These are phyloP conservation scores for Diaporthe aspalathi DNA, from an alignment of 2,329 filamentous ascomycete species.

Conservation along the genomic window DNA sequence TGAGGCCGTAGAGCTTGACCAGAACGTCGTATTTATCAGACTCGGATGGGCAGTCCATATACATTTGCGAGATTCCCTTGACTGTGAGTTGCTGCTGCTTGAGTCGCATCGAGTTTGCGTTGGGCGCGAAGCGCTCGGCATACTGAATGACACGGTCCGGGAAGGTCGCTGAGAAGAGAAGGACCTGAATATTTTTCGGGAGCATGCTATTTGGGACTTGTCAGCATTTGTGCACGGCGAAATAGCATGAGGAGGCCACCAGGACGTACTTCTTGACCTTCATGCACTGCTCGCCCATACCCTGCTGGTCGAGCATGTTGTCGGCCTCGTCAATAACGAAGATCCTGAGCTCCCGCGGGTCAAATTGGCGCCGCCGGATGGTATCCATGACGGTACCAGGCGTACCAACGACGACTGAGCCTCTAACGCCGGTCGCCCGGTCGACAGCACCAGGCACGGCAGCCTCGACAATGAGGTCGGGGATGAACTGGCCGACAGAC, in stretches of 20 bases:
- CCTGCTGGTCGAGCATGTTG: conserved; percentile 98
- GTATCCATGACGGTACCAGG: conserved; percentile 93
- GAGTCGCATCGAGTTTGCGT: conserved; percentile 87
- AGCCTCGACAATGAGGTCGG: conserved; percentile 79
- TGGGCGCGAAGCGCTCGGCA: conserved; percentile 84
- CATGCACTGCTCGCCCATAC: conserved; percentile 93
- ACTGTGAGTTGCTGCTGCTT: conserved; percentile 93
- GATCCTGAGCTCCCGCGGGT: conserved; percentile 78
- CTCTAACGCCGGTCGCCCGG: conserved; percentile 75
- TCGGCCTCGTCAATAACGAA: conserved; percentile 97
- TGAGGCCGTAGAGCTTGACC: conserved; percentile 92
- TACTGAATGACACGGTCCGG: conserved; percentile 87
- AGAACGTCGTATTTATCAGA: conserved; percentile 88
- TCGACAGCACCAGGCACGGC: conserved; percentile 84
- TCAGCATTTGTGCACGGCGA: neutral
- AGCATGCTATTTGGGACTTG: conserved; percentile 67
- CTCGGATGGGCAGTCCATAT: conserved; percentile 89
- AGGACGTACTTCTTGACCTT: conserved; percentile 84
- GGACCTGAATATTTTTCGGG: conserved; percentile 81
- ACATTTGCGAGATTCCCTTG: conserved; percentile 97
- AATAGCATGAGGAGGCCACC: neutral
- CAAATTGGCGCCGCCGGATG: conserved; percentile 80
- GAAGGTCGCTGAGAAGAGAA: conserved; percentile 96
- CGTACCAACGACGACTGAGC: conserved; percentile 89
- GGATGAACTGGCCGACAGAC: conserved; percentile 86